Conservation (phyloP, 108 stramenopile species). For the Cyclotella sp. region DNA sequence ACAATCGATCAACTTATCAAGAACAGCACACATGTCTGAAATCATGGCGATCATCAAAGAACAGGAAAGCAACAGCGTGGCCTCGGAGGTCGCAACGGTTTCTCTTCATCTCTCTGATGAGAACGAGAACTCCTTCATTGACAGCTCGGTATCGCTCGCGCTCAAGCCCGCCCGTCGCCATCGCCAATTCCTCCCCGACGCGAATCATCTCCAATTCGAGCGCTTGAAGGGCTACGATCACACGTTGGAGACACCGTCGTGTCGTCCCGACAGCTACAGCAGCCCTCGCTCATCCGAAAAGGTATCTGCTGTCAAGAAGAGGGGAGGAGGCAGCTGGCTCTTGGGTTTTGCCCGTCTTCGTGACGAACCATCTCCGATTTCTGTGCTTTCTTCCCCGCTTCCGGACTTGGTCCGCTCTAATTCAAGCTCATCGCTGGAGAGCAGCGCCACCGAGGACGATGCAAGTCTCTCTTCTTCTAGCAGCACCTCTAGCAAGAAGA, state of each 20-base stretch:
- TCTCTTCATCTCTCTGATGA: not conserved
- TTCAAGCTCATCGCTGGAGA: constrained; percentile 13
- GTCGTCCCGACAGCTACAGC: not conserved
- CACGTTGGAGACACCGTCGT: not conserved
- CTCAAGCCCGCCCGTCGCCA: constrained; percentile 11
- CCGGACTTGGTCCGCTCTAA: constrained; percentile 27
- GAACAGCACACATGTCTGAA: not conserved
- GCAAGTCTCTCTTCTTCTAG: constrained; percentile 14
- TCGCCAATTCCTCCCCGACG: constrained; percentile 18
- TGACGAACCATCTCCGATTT: not conserved
- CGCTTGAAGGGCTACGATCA: constrained; percentile 18
- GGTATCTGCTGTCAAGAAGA: constrained; percentile 25
- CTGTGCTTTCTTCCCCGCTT: not conserved
- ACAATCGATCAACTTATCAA: constrained; percentile 9
- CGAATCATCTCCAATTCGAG: not conserved
- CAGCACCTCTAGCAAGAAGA: constrained; percentile 14
- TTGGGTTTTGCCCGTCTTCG: constrained; percentile 35
- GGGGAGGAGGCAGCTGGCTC: constrained; percentile 38
- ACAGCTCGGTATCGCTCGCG: not conserved
- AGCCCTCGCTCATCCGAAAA: constrained; percentile 10
- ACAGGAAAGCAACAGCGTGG: constrained; percentile 2
- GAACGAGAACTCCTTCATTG: not conserved
- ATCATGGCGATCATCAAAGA: constrained; percentile 1
- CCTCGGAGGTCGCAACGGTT: not conserved
- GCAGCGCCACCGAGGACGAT: constrained; percentile 24